phyloP scores from a whole-genome alignment of 306 rosid genomes.

The Astragalus membranaceus region DNA sequence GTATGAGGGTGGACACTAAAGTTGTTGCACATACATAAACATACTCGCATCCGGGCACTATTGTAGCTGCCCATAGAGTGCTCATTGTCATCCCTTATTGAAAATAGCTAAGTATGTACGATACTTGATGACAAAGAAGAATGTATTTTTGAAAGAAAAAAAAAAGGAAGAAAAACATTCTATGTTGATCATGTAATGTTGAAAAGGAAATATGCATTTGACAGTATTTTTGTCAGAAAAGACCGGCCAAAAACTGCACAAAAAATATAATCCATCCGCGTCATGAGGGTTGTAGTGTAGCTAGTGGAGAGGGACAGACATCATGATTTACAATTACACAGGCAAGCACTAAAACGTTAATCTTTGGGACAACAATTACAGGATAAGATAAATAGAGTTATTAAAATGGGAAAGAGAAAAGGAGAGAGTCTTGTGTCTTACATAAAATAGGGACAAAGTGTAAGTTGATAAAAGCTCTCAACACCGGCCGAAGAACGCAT shows the following conservation, averaged over 20 bases:
- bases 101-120: too few species aligned
- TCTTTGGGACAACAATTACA: neutral
- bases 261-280: neutral
- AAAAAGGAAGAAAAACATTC: too few species aligned
- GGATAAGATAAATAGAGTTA: too few species aligned
- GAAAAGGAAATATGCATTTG: neutral
- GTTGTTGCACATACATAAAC: too few species aligned
- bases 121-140: too few species aligned
- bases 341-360: neutral
- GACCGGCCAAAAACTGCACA: constrained; percentile 27
- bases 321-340: neutral
- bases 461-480: constrained; percentile 43
- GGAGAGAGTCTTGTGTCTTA: constrained; percentile 29
- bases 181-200: too few species aligned
- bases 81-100: too few species aligned
- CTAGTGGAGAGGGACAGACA: neutral
- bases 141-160: too few species aligned
- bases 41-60: too few species aligned
- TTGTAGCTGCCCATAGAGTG: too few species aligned
- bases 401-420: constrained; percentile 20
- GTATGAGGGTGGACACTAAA: too few species aligned
- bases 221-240: neutral
- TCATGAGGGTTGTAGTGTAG: neutral
- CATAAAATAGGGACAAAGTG: constrained; percentile 33
- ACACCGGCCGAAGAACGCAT: constrained; percentile 42